Conservation (phyloP, 139 green algal species). For the Choricystis sp. region DNA sequence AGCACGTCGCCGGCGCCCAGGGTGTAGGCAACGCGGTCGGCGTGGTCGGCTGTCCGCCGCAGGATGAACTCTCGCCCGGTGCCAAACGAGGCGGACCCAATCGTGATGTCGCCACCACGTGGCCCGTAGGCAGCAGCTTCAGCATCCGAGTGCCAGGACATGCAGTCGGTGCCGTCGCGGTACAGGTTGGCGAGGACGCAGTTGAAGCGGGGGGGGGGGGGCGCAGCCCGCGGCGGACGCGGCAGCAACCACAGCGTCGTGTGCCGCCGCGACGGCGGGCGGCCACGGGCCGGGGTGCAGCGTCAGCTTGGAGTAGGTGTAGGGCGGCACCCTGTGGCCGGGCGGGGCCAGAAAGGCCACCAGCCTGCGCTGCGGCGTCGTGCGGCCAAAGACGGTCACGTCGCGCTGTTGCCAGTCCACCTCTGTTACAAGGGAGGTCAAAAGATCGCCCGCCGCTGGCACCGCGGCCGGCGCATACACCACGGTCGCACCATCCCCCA, state of each 20-base stretch:
- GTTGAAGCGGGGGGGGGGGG: conserved; percentile 22
- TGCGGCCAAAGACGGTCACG: conserved; percentile 19
- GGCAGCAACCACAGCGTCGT: neutral
- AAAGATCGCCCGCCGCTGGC: conserved; percentile 1
- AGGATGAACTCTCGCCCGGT: conserved; percentile 31
- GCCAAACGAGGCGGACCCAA: conserved; percentile 36
- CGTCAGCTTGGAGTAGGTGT: conserved; percentile 34
- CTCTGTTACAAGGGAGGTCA: conserved; percentile 6
- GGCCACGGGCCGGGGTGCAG: conserved; percentile 15
- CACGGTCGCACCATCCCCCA: neutral
- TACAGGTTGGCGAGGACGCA: conserved; percentile 41
- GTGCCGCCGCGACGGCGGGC: conserved; percentile 3
- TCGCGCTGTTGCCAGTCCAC: conserved; percentile 23
- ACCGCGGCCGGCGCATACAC: too few species aligned
- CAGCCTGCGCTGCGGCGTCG: conserved; percentile 36
- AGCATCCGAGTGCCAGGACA: conserved; percentile 44
- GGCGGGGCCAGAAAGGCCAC: conserved; percentile 40
- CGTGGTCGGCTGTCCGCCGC: conserved; percentile 19
- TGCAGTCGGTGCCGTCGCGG: conserved; percentile 22
- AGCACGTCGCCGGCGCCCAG: conserved; percentile 23
- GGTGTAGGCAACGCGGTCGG: conserved; percentile 4
- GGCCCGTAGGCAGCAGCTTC: conserved; percentile 28
- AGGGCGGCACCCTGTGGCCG: conserved; percentile 13
- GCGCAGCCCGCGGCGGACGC: neutral
- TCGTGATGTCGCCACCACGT: conserved; percentile 6